Evolutionary conservation across 148 eudicot genomes (phyloP).

Genomic region (Fagopyrum esculentum): DNA sequence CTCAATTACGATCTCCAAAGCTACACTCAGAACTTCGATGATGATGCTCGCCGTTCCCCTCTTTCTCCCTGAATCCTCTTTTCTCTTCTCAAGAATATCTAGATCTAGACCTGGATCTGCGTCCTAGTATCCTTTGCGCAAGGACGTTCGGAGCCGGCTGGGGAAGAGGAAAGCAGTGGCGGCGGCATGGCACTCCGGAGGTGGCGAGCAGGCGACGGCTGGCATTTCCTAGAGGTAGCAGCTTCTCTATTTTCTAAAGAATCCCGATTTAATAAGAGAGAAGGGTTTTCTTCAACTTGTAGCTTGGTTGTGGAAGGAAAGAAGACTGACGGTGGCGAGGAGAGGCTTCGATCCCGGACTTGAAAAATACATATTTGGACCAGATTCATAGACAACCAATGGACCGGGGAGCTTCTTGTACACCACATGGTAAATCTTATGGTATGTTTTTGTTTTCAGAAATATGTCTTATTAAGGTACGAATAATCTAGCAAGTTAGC

Average conservation of each 20-base stretch:
- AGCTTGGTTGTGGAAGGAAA: too few relatives aligned
- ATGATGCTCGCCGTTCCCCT: slow-evolving; percentile 3
- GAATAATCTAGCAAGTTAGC: neutral
- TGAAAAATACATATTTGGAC: slow-evolving; percentile 23
- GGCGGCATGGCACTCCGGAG: too few relatives aligned
- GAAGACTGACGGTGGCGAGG: too few relatives aligned
- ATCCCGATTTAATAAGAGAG: too few relatives aligned
- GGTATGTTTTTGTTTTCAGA: slow-evolving; percentile 11
- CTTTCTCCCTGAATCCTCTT: neutral
- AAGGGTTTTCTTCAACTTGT: too few relatives aligned
- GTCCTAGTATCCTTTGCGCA: too few relatives aligned
- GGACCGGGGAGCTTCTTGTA: slow-evolving; percentile 15
- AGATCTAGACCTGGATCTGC: too few relatives aligned
- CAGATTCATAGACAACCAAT: slow-evolving; percentile 18
- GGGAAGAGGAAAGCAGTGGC: too few relatives aligned
- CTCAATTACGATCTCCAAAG: neutral
- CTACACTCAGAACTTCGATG: slow-evolving; percentile 5
- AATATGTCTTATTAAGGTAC: neutral
- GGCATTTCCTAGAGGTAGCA: too few relatives aligned
- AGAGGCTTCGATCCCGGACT: neutral
- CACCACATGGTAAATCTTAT: slow-evolving; percentile 14
- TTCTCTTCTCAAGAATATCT: neutral
- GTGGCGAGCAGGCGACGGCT: too few relatives aligned
- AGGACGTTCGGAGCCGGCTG: too few relatives aligned
- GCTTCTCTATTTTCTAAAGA: too few relatives aligned